Evolutionary conservation across 345 rosid genomes (phyloP).

Genomic region (Combretum micranthum): DNA sequence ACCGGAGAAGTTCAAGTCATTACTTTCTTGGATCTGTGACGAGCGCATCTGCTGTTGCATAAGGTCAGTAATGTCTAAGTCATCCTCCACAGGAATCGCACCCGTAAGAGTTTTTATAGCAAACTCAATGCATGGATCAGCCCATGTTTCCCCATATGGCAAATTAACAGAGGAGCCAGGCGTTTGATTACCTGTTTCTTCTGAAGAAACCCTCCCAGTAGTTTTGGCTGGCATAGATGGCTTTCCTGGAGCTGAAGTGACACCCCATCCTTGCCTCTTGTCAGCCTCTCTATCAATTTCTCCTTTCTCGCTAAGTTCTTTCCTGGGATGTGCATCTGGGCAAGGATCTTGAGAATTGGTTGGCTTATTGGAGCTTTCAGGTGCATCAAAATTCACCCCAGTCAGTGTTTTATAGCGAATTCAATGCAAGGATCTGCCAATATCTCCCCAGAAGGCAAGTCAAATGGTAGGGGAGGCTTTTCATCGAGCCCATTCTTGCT

Average conservation of each 20-base stretch:
- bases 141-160: slow-evolving; percentile 46
- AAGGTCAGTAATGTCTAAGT: slow-evolving; percentile 25
- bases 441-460: slow-evolving; percentile 62
- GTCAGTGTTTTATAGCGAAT: slow-evolving; percentile 91
- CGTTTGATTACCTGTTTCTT: slow-evolving; percentile 22
- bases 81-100: slow-evolving; percentile 56
- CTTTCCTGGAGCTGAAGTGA: slow-evolving; percentile 6
- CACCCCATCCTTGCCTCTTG: slow-evolving; percentile 16
- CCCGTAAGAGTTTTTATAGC: slow-evolving; percentile 88
- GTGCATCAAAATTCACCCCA: slow-evolving; percentile 42
- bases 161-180: slow-evolving; percentile 19
- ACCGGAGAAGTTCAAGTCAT: slow-evolving; percentile 20
- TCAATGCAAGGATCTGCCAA: slow-evolving; percentile 95
- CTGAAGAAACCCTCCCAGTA: slow-evolving; percentile 3
- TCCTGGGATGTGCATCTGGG: slow-evolving; percentile 10
- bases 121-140: slow-evolving; percentile 92
- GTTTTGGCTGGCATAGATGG: slow-evolving; percentile 5
- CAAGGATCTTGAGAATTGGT: slow-evolving; percentile 14
- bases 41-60: slow-evolving; percentile 28
- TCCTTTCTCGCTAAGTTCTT: slow-evolving; percentile 13
- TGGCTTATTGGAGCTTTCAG: slow-evolving; percentile 23
- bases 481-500: slow-evolving; percentile 1
- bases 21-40: slow-evolving; percentile 26
- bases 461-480: slow-evolving; percentile 17
- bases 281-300: slow-evolving; percentile 7